Conservation (phyloP, 352 stramenopile species). For the Pythium aristosporum region DNA sequence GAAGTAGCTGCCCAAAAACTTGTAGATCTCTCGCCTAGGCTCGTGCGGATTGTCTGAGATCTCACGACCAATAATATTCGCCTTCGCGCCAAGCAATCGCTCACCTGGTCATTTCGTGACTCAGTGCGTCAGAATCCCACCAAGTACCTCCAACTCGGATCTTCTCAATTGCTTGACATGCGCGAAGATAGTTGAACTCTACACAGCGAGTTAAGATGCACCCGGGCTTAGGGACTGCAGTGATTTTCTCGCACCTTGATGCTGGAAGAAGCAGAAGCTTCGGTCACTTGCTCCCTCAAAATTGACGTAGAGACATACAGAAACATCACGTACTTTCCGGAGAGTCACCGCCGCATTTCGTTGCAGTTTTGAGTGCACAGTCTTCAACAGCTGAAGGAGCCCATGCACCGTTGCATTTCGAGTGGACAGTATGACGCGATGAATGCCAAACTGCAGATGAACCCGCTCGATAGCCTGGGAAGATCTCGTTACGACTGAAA, state of each 20-base stretch:
- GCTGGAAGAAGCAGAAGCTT: conserved; percentile 3
- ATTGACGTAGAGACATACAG: not conserved
- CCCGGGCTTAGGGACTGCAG: not conserved
- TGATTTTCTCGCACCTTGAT: conserved; percentile 16
- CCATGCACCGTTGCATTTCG: conserved; percentile 63
- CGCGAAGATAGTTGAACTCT: conserved; percentile 83
- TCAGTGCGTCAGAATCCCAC: conserved; percentile 27
- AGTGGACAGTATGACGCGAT: conserved; percentile 64
- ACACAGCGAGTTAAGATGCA: conserved; percentile 1
- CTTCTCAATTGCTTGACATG: conserved; percentile 65
- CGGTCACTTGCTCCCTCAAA: not conserved
- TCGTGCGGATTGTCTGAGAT: conserved; percentile 1
- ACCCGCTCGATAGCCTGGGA: conserved; percentile 57
- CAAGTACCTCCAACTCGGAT: conserved; percentile 53
- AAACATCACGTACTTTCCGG: conserved; percentile 49
- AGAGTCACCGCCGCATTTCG: conserved; percentile 53
- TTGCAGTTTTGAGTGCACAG: conserved; percentile 46
- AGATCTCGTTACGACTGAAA: not conserved
- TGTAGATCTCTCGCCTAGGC: conserved; percentile 53
- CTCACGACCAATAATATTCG: not conserved
- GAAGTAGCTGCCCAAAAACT: conserved; percentile 74
- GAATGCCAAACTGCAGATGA: conserved; percentile 70
- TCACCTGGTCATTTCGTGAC: conserved; percentile 27
- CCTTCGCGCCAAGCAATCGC: not conserved
- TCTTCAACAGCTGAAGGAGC: conserved; percentile 69